A percentile compares a stretch with the other conserved stretches of the same genome.
phyloP scores from a whole-genome alignment of 345 rosid species.

The Nephelium lappaceum region DNA sequence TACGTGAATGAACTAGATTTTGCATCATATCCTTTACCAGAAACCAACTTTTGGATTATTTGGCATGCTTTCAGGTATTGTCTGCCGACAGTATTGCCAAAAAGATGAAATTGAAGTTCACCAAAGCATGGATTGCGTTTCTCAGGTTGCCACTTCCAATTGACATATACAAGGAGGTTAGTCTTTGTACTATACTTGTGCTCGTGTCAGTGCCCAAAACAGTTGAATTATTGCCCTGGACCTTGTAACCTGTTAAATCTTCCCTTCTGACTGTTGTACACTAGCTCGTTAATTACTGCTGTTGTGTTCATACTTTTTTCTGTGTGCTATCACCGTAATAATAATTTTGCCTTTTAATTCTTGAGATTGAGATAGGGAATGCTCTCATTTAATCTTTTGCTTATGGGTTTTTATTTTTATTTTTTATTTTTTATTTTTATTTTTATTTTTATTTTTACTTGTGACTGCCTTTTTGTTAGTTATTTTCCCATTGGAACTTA shows the following conservation, averaged over 20 bases:
- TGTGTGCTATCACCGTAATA: background rate
- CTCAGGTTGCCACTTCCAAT: slow-evolving; percentile 84
- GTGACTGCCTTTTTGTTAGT: background rate
- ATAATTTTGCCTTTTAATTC: background rate
- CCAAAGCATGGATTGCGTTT: slow-evolving; percentile 91
- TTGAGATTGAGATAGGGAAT: background rate
- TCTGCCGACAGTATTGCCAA: slow-evolving; percentile 59
- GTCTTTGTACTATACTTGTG: background rate
- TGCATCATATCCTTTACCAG: slow-evolving; percentile 1
- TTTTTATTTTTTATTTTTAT: no score
- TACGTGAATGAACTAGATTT: background rate
- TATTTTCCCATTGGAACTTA: background rate
- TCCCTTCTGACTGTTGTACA: background rate
- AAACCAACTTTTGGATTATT: background rate
- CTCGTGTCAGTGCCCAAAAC: background rate
- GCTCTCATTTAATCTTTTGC: background rate
- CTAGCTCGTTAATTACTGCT: background rate
- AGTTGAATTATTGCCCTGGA: background rate
- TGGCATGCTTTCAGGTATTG: slow-evolving; percentile 46
- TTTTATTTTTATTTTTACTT: no score
- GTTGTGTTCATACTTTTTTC: background rate
- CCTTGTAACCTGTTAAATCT: background rate
- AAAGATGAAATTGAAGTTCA: slow-evolving; percentile 87
- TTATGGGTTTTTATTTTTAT: background rate
- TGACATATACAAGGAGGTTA: slow-evolving; percentile 91